Evolutionary conservation across 2,329 filamentous ascomycete species (phyloP).

Genomic region (Lachnellula occidentalis): DNA sequence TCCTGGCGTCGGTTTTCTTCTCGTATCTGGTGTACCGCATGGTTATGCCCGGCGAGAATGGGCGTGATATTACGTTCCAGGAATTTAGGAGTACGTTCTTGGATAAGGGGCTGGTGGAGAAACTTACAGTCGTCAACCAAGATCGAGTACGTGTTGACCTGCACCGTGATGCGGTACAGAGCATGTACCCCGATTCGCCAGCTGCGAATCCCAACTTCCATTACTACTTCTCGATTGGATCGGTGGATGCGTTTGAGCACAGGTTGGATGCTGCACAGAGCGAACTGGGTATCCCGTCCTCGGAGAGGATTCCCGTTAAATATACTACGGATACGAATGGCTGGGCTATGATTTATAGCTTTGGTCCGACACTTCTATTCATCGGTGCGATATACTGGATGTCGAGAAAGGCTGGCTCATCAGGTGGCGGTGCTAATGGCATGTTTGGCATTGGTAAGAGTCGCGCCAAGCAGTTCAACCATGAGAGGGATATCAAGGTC

Average conservation of each 20-base stretch:
- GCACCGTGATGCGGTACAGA: slow-evolving; percentile 66
- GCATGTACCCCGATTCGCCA: slow-evolving; percentile 70
- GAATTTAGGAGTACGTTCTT: slow-evolving; percentile 91
- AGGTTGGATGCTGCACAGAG: slow-evolving; percentile 82
- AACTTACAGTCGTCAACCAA: slow-evolving; percentile 74
- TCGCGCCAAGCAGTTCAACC: slow-evolving; percentile 94
- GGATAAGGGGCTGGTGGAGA: slow-evolving; percentile 93
- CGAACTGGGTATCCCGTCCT: slow-evolving; percentile 76
- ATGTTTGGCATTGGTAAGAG: slow-evolving; percentile 97
- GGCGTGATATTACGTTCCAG: slow-evolving; percentile 91
- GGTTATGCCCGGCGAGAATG: slow-evolving; percentile 60
- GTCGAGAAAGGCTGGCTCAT: slow-evolving; percentile 66
- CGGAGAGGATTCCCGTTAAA: slow-evolving; percentile 88
- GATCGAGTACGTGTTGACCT: slow-evolving; percentile 75
- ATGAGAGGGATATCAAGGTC: slow-evolving; percentile 92
- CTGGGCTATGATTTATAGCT: slow-evolving; percentile 66
- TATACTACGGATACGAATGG: slow-evolving; percentile 72
- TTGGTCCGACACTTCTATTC: slow-evolving; percentile 82
- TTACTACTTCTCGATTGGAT: slow-evolving; percentile 95
- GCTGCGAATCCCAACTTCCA: slow-evolving; percentile 64
- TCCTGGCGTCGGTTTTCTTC: slow-evolving; percentile 48
- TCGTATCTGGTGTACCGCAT: slow-evolving; percentile 58
- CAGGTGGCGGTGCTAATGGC: slow-evolving; percentile 62
- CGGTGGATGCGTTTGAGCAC: slow-evolving; percentile 86
- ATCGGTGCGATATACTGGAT: slow-evolving; percentile 79